Base-by-base conservation (phyloP, 2,329 filamentous ascomycete species). In the Phyllosticta ampelicida region DNA sequence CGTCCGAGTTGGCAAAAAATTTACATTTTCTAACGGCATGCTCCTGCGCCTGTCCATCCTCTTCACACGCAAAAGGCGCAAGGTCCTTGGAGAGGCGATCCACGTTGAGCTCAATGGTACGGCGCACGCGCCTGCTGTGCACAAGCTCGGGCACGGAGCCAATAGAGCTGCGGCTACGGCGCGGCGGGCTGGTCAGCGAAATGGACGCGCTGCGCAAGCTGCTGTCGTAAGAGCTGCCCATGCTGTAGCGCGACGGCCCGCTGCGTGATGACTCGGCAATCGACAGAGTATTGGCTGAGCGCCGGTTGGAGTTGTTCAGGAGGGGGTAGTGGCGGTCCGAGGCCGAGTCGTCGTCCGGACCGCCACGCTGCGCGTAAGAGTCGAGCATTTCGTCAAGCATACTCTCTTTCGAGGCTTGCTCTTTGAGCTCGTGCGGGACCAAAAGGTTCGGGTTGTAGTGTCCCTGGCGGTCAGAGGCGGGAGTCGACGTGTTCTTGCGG, bases 211-310 rank as follows among this genome's bases (percentile, higher is more conserved):
- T 80, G 55, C 79, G 70, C 48, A 80, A 74, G 61, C 80, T 75
- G 65, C 78, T 81, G 65, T 82, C 79, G 59, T 81, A 79, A 5
- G 79, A 82, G 65, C 78, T 80, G 21, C 48, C 57, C 61, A 80
- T 80, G 72, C 79, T 81, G 55, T 79, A 76, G 13, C 75, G 76
- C 2, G 77, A 76, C 58, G 73, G 74, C 63, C 77, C 79, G 64
- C 74, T 79, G 23, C 77, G 75, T 23, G 73, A 71, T 6, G 74
- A 73, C 53, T 74, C 72, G 44, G 72, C 71, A 54, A 71, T 65
- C 54, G 72, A 71, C 51, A 65, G 65, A 26, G 60, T 68, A 48
- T 56, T 60, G 21, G 51, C 54, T 16, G 58, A 56, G 54, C 54
- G 54, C 36, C 36, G 11, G n/a, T 44, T 44, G 11, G 36, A n/a